These are phyloP conservation scores for Blastocystis sp. DNA, from an alignment of 352 stramenopile genomes.

Conservation along the genomic window DNA sequence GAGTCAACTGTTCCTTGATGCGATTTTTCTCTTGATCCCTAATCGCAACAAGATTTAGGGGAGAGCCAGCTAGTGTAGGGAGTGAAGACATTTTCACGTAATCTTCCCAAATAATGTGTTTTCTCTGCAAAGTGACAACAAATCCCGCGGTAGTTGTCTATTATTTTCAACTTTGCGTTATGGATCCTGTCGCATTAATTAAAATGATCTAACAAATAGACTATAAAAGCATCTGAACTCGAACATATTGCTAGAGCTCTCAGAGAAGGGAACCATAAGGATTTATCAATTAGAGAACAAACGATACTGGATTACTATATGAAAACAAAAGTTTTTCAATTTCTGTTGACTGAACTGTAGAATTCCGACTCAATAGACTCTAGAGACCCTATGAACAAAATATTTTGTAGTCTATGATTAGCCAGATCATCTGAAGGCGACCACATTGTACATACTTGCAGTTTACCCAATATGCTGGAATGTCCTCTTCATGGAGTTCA, in stretches of 20 bases:
- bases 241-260: neutral
- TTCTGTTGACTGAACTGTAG: neutral
- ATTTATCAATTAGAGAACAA: neutral
- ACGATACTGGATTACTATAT: neutral
- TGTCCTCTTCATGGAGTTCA: neutral
- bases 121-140: neutral
- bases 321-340: neutral
- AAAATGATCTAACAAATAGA: too few species aligned
- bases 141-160: neutral
- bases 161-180: neutral
- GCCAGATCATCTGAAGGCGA: neutral
- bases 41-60: slow-evolving; percentile 29
- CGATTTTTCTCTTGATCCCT: slow-evolving; percentile 32
- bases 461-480: neutral
- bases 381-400: neutral
- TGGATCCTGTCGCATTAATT: too few species aligned
- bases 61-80: slow-evolving; percentile 37
- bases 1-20: slow-evolving; percentile 4
- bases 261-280: neutral
- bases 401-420: neutral
- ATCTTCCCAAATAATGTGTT: neutral
- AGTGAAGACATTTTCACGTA: slow-evolving; percentile 9
- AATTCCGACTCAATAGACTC: neutral
- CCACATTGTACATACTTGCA: neutral
- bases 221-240: neutral